Base-by-base conservation (phyloP, 371 early-diverging fungal species). In the Lichtheimia ornata region DNA sequence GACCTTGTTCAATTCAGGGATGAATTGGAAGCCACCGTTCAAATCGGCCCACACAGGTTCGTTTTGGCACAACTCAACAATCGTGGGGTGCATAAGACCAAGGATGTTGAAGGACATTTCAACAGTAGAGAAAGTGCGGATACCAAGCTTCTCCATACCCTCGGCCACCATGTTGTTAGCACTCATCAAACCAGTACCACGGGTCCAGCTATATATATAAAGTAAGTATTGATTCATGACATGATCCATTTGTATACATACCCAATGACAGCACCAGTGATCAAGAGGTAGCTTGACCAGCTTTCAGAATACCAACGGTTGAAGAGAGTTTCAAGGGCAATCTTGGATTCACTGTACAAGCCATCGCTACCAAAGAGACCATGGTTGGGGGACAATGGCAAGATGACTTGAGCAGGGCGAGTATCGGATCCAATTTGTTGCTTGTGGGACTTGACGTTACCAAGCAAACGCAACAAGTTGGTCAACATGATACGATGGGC, bases 71-170 rank as follows among this genome's bases (percentile, higher is more conserved):
- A 93, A 77, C 59, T 87, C 88, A 63, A 88, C 87, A 64, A 94
- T 89, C 45, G 81, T 77, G 18, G 93, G 94, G 67, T 96, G 96
- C 85, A 96, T 84, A 22, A 97, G 86, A 74, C 91, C 94, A 45
- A 95, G 81, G 28, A 97, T 85, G 84, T 93, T 94, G 87, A 97
- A 97, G 13, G 96, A 91, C 96, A 96, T 95, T 73, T 97, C 97
- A 63, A 83, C 84, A 47, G 92, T 73, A 30, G 95, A 91, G 88
- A 97, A 97, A 42, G 98, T 97, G 64, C 97, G 89, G 25, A 94
- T 91, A 59, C 96, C 97, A 41, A 89, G 81, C 58, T 85, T 83
- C 73, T 97, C 98, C 44, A 97, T 85, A 55, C 94, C 93, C 70
- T 94, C 91, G 40, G 96, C 92, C 53, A 96, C 88, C 56, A 93